Evolutionary conservation across 2,329 filamentous ascomycete genomes (phyloP), one percentile per base, ranked within the genome.

Genomic region (Onygenales sp.): DNA sequence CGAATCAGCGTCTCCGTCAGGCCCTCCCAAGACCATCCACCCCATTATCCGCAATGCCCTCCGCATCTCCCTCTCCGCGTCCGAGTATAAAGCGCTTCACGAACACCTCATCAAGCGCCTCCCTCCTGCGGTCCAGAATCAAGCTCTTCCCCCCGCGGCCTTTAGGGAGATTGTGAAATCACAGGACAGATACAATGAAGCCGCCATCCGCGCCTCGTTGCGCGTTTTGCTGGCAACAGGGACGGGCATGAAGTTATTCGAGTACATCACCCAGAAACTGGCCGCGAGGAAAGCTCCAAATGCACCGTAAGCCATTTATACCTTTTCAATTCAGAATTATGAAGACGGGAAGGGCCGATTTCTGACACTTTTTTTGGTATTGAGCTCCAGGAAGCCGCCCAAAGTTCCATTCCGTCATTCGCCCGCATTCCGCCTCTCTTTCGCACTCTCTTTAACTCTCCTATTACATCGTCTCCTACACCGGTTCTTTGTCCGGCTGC

Each of bases 381-480:
- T 43, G 27, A 54, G 21, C 21, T 1, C 41, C 31, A 73, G 70
- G 56, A 66, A 64, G 9, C 67, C 69, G 53, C 59, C 66, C 11
- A 72, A 68, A 42, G 61, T 66, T 14, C 64, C 76, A 1, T 56
- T 77, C 13, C 68, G 73, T 59, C 74, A 71, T 57, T 89, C 85
- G 0, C 77, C 84, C 0, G 86, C 87, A 27, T 75, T 93, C 50
- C 82, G 90, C 53, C 77, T 95, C 8, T 92, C 90, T 0, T 75
- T 91, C 7, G 93, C 89, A 0, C 78, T 96, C 11, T 91, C 90
- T 13, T 80, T 87, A 2, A 89, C 96, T 58, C 79, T 97, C 17
- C 82, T 97, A 43, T 82, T 95, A 57, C 93, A 98, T 68, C 84
- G 93, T 33, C 77, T 95, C 1, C 82, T 97, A 31, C 89, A 92